Evolutionary conservation across 2,329 filamentous ascomycete species (phyloP), one percentile per base, ranked within the genome.

Genomic region (Talaromyces sp.): DNA sequence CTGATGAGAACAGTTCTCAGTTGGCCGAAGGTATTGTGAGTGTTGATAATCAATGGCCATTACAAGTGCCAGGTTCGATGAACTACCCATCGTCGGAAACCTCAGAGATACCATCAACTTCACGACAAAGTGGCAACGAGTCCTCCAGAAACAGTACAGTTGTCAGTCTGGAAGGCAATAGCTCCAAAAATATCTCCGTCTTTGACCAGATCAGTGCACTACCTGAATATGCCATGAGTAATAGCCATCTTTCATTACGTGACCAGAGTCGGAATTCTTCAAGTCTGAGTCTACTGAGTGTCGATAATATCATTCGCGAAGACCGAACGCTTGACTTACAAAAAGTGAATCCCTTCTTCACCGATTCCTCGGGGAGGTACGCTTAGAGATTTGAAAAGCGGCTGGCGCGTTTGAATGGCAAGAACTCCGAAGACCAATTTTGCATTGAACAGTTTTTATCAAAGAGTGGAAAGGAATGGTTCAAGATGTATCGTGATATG

Each of bases 401-500:
- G 71, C 79, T 88, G 3, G 80, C 82, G n/a, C 71, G 73, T 13
- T 76, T 88, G 27, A 80, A 75, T 49, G 84, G 81, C 22, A 81
- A 80, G 69, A 86, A 82, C 66, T 87, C 85, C 0, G 80, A 83
- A 67, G 79, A 74, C 13, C 76, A 82, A 27, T 75, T 87, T 4
- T 88, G 86, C 71, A 86, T 88, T 62, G 86, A 88, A 70, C 81
- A 85, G 31, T 88, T 84, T 72, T 75, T 89, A 13, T 81, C 83
- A 66, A 84, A 83, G 71, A 85, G 83, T 15, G 86, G 88, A 73
- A 87, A 87, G 77, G 79, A 85, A 66, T 89, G 86, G 86, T 88
- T 86, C 71, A 76, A 78, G 62, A 75, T 80, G 27, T 82, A 85
- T 71, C 80, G 84, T 58, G 77, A 84, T 62, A 83, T 66, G 11